Evolutionary conservation across 2,329 filamentous ascomycete species (phyloP).

Genomic region (Penicillium frequentans): DNA sequence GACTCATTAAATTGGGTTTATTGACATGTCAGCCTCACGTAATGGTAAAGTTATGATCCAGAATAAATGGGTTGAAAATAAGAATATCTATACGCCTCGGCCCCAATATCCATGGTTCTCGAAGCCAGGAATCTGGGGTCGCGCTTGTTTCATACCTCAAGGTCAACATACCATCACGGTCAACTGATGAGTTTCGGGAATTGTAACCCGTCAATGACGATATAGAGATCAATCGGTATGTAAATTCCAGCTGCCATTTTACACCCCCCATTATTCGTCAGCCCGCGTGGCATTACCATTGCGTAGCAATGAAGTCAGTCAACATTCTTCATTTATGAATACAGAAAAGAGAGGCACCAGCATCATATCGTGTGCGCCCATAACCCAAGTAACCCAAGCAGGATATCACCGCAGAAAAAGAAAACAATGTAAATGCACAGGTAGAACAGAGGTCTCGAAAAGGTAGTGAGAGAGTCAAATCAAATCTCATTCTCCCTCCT

Average conservation of each 20-base stretch:
- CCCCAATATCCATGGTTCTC: not conserved
- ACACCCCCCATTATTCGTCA: not conserved
- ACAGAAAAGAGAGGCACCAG: not conserved
- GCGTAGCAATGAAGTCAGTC: not conserved
- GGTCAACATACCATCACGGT: not conserved
- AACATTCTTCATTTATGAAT: not conserved
- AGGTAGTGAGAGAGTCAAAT: not conserved
- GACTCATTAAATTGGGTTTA: not conserved
- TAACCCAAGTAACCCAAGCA: not conserved
- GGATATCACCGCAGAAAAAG: not conserved
- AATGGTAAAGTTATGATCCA: too few species aligned
- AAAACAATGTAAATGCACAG: not conserved
- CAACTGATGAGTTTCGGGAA: not conserved
- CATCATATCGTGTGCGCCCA: not conserved
- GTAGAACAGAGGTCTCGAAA: not conserved
- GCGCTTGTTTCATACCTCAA: not conserved
- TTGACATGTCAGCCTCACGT: not conserved
- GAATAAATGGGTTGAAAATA: not conserved
- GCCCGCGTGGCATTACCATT: not conserved
- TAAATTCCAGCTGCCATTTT: not conserved
- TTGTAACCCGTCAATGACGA: not conserved
- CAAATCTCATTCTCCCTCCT: constrained; percentile 51
- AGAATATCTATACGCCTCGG: not conserved
- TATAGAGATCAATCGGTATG: not conserved
- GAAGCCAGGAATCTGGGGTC: not conserved